Percentiles rank a stretch among this genome's conserved stretches.
Evolutionary conservation across 2,329 filamentous ascomycete species (phyloP).

Genomic region (Chrysosporium queenslandicum): DNA sequence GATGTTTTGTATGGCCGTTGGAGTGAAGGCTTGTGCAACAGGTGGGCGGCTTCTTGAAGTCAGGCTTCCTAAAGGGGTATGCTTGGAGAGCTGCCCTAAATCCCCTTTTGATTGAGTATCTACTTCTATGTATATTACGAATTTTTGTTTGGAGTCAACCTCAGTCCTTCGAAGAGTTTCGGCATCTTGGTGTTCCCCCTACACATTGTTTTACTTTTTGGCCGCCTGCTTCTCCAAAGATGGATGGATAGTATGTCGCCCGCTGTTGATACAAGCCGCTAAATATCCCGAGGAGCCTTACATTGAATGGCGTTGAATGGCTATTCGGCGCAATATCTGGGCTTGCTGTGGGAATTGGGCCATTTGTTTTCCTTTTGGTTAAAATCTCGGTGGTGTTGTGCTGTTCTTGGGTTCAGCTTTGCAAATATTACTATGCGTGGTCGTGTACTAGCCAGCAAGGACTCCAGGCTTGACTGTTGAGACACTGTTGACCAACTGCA

Average conservation of each 20-base stretch:
- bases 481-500: too few relatives aligned
- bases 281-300: background rate
- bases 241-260: background rate
- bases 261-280: background rate
- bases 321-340: background rate
- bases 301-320: background rate
- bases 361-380: background rate
- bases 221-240: background rate
- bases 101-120: too few relatives aligned
- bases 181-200: background rate
- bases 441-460: too few relatives aligned
- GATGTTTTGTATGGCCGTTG: conserved; percentile 87
- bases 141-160: background rate
- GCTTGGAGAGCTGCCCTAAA: too few relatives aligned
- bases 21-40: conserved; percentile 67
- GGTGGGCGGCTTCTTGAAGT: conserved; percentile 46
- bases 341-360: background rate
- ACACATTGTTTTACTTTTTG: background rate
- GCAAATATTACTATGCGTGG: background rate
- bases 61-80: too few relatives aligned
- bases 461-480: too few relatives aligned
- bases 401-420: background rate
- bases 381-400: background rate
- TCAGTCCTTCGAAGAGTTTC: background rate
- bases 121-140: conserved; percentile 2